Evolutionary conservation across 768 basidiomycete species (phyloP).

Genomic region (Suillus sp.): DNA sequence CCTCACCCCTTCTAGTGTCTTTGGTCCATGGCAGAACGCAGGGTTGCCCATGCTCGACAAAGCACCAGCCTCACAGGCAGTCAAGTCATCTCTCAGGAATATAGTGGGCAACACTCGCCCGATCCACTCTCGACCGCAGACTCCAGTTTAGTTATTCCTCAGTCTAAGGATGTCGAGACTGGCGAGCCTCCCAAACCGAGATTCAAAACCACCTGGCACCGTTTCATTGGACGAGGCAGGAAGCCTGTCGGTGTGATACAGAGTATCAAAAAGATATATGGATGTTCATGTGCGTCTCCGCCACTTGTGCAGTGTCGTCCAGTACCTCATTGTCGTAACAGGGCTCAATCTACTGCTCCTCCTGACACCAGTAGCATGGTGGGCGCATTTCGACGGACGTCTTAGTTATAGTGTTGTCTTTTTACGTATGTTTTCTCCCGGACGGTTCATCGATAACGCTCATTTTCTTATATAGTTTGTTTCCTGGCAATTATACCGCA

Average conservation of each 20-base stretch:
- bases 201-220: constrained; percentile 12
- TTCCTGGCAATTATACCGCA: constrained; percentile 69
- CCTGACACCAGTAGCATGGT: constrained; percentile 64
- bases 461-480: constrained; percentile 44
- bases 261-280: constrained; percentile 47
- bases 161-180: background rate
- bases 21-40: constrained; percentile 10
- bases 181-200: background rate
- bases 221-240: constrained; percentile 38
- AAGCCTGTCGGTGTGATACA: constrained; percentile 42
- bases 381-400: constrained; percentile 46
- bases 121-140: background rate
- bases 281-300: constrained; percentile 54
- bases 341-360: constrained; percentile 62
- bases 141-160: background rate
- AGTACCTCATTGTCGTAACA: constrained; percentile 24
- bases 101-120: background rate
- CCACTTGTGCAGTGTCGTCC: background rate
- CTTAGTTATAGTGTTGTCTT: constrained; percentile 40
- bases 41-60: constrained; percentile 1
- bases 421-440: constrained; percentile 38
- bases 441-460: background rate
- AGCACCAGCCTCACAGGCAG: background rate
- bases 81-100: background rate
- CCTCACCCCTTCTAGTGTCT: background rate